Base-by-base conservation (phyloP, 2,329 filamentous ascomycete genomes). In the Zasmidium angulare region DNA sequence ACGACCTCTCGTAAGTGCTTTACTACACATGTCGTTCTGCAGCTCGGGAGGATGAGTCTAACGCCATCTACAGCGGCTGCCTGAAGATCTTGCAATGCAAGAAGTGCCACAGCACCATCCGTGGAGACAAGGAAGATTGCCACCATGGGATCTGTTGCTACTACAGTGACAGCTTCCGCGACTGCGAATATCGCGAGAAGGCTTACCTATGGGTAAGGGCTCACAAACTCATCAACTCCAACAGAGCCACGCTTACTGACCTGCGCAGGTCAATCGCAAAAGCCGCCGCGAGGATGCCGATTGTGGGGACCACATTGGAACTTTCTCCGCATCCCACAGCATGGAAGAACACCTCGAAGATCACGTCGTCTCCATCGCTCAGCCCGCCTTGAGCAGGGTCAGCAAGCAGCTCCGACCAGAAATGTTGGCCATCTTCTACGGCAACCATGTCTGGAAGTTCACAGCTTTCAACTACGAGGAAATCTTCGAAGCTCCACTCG, bases 381-480 rank as follows among this genome's bases (percentile, higher is more conserved):
- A 43, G n/a, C 36, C 36, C 6, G 36, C 36, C 6, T 17, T 43
- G 14, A 58, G 54, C 14, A 43, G 26, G 20, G 55, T 60, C 29
- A 55, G 36, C 29, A 58, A 53, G 26, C 4, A 12, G 22, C 43
- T 62, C 40, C 59, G 62, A 12, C 51, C 24, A 7, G 62, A 64
- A 11, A 60, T 56, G 2, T 17, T 62, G 7, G 47, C 59, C 14
- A 62, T 62, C 3, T 64, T 56, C 54, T 64, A 60, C 51, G 49
- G 43, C 23, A 48, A 60, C 11, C 36, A 43, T 17, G n/a, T 43
- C 36, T 43, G 9, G 7, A 4, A 3, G 36, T 43, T 43, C 36
- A 43, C 36, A 29, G 26, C 26, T 4, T 6, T 29, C 26, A 29
- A n/a, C n/a, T n/a, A n/a, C n/a, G n/a, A n/a, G n/a, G n/a, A n/a